phyloP scores from a whole-genome alignment of 331 rosid genomes.

The Dryas integrifolia region DNA sequence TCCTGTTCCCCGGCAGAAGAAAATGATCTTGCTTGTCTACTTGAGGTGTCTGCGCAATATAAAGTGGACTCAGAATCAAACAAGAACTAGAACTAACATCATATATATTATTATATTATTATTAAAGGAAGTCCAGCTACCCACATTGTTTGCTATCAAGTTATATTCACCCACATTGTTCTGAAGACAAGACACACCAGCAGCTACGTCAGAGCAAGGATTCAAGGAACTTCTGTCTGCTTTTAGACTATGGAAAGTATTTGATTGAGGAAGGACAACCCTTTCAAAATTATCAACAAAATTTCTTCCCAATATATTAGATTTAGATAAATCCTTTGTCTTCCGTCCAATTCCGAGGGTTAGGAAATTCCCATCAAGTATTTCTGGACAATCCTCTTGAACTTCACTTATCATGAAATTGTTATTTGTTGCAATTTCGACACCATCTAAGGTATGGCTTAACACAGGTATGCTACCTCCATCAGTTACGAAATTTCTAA shows the following conservation, averaged over 20 bases:
- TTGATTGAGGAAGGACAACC: slow-evolving; percentile 2
- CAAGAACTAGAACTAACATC: background rate
- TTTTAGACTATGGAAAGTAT: background rate
- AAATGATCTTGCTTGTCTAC: background rate
- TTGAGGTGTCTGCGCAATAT: slow-evolving; percentile 6
- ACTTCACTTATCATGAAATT: background rate
- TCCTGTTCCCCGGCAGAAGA: background rate
- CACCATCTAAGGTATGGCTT: background rate
- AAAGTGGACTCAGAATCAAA: background rate
- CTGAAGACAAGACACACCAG: slow-evolving; percentile 12
- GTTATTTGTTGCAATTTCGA: background rate
- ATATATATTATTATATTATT: background rate
- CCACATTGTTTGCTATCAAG: background rate
- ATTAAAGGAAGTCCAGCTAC: background rate
- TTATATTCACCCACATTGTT: background rate
- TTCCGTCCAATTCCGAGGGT: slow-evolving; percentile 15
- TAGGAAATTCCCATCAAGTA: slow-evolving; percentile 22
- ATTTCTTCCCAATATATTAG: slow-evolving; percentile 10
- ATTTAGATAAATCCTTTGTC: slow-evolving; percentile 1
- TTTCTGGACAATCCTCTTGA: slow-evolving; percentile 10
- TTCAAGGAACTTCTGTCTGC: background rate
- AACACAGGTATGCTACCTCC: background rate
- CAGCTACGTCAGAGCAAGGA: slow-evolving; percentile 5
- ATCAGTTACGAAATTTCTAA: slow-evolving; percentile 1
- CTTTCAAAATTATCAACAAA: background rate